Evolutionary conservation across 805 yeast species (phyloP).

Genomic region (Monosporozyma aerobia): DNA sequence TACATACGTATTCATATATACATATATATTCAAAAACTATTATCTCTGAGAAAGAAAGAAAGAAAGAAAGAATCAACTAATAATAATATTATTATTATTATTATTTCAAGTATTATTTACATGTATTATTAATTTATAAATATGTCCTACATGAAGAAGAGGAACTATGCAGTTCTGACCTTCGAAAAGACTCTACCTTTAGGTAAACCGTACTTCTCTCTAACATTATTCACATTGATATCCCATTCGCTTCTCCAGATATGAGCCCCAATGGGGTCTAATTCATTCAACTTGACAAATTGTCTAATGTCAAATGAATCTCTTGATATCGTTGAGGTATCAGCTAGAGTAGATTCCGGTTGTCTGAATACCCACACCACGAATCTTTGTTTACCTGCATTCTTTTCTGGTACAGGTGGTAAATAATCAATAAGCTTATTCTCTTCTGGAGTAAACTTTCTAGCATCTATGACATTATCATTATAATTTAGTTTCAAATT

Average conservation of each 20-base stretch:
- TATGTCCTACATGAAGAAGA: not conserved
- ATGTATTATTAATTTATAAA: not conserved
- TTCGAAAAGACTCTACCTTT: conserved; percentile 67
- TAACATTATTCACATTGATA: conserved; percentile 54
- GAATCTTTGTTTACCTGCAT: conserved; percentile 72
- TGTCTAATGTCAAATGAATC: conserved; percentile 62
- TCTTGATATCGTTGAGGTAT: conserved; percentile 23
- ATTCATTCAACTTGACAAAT: conserved; percentile 45
- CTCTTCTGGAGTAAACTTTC: conserved; percentile 31
- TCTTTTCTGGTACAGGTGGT: conserved; percentile 88
- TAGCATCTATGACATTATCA: conserved; percentile 43
- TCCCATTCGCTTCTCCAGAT: conserved; percentile 85
- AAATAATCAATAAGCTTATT: conserved; percentile 47
- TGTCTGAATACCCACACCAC: conserved; percentile 90
- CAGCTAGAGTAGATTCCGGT: conserved; percentile 1
- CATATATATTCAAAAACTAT: not conserved
- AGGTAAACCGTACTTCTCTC: conserved; percentile 65
- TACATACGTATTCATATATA: not conserved
- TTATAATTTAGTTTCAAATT: conserved; percentile 52
- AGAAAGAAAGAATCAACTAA: not conserved
- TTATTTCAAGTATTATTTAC: not conserved
- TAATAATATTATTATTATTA: not conserved
- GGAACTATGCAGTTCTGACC: conserved; percentile 31
- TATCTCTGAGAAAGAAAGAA: not conserved
- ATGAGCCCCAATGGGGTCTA: conserved; percentile 84